These are phyloP conservation scores for Perilla frutescens DNA, from an alignment of 257 asterid species.

Conservation along the genomic window DNA sequence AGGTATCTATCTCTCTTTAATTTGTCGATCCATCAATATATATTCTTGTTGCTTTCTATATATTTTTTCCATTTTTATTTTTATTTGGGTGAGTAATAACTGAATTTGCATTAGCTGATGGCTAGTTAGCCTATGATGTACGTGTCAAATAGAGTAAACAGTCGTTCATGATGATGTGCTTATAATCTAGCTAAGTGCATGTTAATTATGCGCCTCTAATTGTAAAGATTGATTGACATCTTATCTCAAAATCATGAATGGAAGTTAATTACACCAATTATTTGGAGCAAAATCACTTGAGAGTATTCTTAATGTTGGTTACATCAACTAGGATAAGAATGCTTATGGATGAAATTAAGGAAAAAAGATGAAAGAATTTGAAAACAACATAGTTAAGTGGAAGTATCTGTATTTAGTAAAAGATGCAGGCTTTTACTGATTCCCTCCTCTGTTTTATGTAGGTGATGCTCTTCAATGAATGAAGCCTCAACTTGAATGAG, in stretches of 20 bases:
- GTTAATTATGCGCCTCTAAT: neutral
- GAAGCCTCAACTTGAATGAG: slow-evolving; percentile 25
- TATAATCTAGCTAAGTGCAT: no score
- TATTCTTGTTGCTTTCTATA: neutral
- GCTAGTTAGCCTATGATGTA: neutral
- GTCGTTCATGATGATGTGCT: neutral
- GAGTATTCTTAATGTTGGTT: no score
- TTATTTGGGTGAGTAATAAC: no score
- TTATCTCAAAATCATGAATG: neutral
- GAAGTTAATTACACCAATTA: neutral
- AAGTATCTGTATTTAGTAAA: neutral
- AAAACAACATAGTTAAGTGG: neutral
- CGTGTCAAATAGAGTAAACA: neutral
- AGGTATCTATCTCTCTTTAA: slow-evolving; percentile 38
- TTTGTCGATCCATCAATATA: neutral
- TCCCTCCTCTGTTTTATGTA: slow-evolving; percentile 11
- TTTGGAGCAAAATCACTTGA: neutral
- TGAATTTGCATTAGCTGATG: neutral
- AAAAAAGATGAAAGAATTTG: no score
- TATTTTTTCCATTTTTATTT: neutral
- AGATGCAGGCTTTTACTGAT: neutral
- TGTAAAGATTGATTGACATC: neutral
- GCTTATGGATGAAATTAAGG: neutral
- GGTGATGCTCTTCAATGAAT: slow-evolving; percentile 60
- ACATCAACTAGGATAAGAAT: no score